A percentile compares a stretch with the other conserved stretches of the same genome.
Conservation (phyloP, 1,284 basidiomycete species). For the Sporisorium exsertum region DNA sequence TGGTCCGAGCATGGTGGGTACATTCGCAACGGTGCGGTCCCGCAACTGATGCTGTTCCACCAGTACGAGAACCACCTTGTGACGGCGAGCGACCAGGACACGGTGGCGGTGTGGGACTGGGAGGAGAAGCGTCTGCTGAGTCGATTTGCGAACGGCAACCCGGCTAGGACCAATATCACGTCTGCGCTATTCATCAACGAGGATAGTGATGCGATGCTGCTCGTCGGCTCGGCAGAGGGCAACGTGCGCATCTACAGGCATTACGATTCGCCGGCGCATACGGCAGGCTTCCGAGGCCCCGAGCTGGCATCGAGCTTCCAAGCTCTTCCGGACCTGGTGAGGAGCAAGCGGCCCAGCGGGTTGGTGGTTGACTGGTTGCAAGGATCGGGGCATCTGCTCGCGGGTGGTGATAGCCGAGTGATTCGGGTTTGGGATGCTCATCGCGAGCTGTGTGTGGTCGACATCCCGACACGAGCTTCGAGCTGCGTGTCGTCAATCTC, state of each 20-base stretch:
- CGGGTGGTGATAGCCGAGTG: slow-evolving; percentile 89
- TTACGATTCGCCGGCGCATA: slow-evolving; percentile 73
- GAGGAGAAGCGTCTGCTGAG: slow-evolving; percentile 80
- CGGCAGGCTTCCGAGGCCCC: slow-evolving; percentile 71
- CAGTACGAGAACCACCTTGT: slow-evolving; percentile 90
- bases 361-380: slow-evolving; percentile 95
- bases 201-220: slow-evolving; percentile 88
- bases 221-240: slow-evolving; percentile 89
- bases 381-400: slow-evolving; percentile 82
- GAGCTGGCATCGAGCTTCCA: slow-evolving; percentile 92
- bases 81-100: slow-evolving; percentile 85
- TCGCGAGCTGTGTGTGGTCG: slow-evolving; percentile 84
- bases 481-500: slow-evolving; percentile 88
- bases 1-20: slow-evolving; percentile 87
- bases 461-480: slow-evolving; percentile 88
- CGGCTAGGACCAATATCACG: slow-evolving; percentile 84
- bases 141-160: slow-evolving; percentile 89
- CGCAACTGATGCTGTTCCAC: slow-evolving; percentile 81
- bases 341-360: slow-evolving; percentile 80
- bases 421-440: slow-evolving; percentile 96
- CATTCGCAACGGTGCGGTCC: slow-evolving; percentile 74
- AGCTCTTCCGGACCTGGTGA: slow-evolving; percentile 83
- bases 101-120: slow-evolving; percentile 97
- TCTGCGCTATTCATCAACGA: slow-evolving; percentile 95
- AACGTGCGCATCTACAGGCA: slow-evolving; percentile 91